phyloP scores from a whole-genome alignment of 163 green algal genomes.

The Picocystis sp. region DNA sequence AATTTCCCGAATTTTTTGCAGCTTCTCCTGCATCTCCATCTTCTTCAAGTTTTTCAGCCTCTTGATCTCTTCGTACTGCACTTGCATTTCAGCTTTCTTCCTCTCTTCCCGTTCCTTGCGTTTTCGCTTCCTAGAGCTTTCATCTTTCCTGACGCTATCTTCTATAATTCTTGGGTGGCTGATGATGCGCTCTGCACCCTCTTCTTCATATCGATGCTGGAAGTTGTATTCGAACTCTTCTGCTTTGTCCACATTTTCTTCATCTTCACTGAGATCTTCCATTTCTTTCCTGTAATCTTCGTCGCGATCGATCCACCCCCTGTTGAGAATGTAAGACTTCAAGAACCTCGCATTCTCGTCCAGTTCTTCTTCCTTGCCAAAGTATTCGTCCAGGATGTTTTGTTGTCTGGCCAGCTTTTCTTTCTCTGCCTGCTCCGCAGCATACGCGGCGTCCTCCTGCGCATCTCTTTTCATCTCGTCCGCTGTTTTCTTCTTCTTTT shows the following conservation, averaged over 20 bases:
- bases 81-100: conserved; percentile 26
- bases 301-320: conserved; percentile 22
- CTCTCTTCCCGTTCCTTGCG: conserved; percentile 31
- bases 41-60: conserved; percentile 85
- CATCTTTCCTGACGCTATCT: conserved; percentile 46
- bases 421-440: background rate
- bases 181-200: conserved; percentile 35
- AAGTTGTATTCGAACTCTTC: conserved; percentile 51
- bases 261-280: conserved; percentile 51
- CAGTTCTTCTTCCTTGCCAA: conserved; percentile 23
- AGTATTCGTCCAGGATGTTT: conserved; percentile 25
- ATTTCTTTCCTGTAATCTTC: conserved; percentile 11
- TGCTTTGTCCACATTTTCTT: conserved; percentile 47
- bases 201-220: conserved; percentile 78
- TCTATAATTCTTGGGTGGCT: conserved; percentile 51
- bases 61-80: conserved; percentile 48
- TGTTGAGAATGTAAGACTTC: conserved; percentile 20
- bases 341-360: conserved; percentile 24
- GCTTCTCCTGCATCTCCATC: conserved; percentile 49
- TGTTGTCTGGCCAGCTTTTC: background rate
- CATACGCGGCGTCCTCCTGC: background rate
- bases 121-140: conserved; percentile 33
- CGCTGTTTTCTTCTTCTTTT: conserved; percentile 6
- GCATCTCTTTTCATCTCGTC: conserved; percentile 1
- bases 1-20: conserved; percentile 34